Conservation (phyloP, 306 rosid genomes). For the Ormosia semicastrata region DNA sequence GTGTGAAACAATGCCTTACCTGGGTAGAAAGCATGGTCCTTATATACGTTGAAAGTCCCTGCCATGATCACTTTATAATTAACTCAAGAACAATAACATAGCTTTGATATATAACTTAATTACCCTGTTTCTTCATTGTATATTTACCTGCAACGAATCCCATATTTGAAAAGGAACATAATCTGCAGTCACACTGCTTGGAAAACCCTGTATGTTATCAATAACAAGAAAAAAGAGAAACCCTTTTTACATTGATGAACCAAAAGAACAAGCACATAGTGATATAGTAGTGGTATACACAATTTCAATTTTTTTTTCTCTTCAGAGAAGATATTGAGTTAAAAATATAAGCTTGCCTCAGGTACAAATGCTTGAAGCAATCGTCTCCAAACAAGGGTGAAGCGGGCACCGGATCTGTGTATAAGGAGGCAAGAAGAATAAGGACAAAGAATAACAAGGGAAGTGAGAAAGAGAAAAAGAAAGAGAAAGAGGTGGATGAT, state of each 20-base stretch:
- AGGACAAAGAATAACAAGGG: neutral
- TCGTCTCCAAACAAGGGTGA: constrained; percentile 66
- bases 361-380: constrained; percentile 91
- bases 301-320: neutral
- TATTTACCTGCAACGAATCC: constrained; percentile 85
- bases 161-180: constrained; percentile 92
- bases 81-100: constrained; percentile 14
- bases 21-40: constrained; percentile 99
- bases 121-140: neutral
- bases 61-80: constrained; percentile 3
- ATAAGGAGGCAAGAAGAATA: neutral
- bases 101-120: constrained; percentile 12
- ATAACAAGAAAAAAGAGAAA: neutral
- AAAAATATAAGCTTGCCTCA: constrained; percentile 58
- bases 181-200: constrained; percentile 92
- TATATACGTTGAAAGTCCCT: constrained; percentile 94
- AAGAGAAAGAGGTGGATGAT: neutral
- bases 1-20: constrained; percentile 44
- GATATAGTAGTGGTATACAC: neutral
- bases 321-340: neutral
- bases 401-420: constrained; percentile 67
- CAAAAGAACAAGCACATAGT: constrained; percentile 7
- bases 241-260: neutral
- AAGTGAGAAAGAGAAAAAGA: neutral
- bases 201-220: constrained; percentile 69